Base-by-base conservation (phyloP, 495 filamentous ascomycete species). In the Aspergillus affinis region DNA sequence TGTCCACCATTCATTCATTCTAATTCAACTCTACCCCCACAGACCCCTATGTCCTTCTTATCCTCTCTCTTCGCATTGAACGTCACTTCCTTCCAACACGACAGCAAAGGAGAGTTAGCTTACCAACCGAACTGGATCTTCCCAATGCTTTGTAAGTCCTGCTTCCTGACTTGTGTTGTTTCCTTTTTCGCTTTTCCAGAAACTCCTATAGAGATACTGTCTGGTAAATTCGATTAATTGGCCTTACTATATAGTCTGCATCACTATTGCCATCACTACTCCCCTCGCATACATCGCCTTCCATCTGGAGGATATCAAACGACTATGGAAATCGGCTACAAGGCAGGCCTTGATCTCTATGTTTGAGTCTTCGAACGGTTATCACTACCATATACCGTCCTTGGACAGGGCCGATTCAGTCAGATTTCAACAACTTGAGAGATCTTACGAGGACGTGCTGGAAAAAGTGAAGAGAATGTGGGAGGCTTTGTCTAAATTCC, bases 51-150 rank as follows among this genome's bases (percentile, higher is more conserved):
- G 49, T 58, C 60, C 18, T 62, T 62, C 48, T 49, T 62, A 5
- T 30, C 55, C 1, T 62, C 55, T 3, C 54, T 62, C 1, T 62
- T 62, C n/a, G 60, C 60, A 3, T 18, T 58, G n/a, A 52, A 62
- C 36, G 44, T 62, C 15, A 32, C 60, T 2, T 36, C 21, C 36
- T 62, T 62, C 32, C 60, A 45, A 17, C 60, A 62, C 29, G 41
- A 58, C 27, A 19, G 30, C 17, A 17, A 36, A 6, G 60, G 55
- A 2, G 20, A 54, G 13, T 32, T 62, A 12, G 21, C 29, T n/a
- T 62, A 62, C 21, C 12, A 23, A 12, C 36, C 48, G 0, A 26
- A 47, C 15, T 62, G 60, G 60, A 53, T 62, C 0, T 62, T 62
- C 19, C 60, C 60, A 17, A 54, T 62, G 19, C 32, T 62, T 6